phyloP scores from a whole-genome alignment of 805 yeast species.

The Ogataea glucozyma region DNA sequence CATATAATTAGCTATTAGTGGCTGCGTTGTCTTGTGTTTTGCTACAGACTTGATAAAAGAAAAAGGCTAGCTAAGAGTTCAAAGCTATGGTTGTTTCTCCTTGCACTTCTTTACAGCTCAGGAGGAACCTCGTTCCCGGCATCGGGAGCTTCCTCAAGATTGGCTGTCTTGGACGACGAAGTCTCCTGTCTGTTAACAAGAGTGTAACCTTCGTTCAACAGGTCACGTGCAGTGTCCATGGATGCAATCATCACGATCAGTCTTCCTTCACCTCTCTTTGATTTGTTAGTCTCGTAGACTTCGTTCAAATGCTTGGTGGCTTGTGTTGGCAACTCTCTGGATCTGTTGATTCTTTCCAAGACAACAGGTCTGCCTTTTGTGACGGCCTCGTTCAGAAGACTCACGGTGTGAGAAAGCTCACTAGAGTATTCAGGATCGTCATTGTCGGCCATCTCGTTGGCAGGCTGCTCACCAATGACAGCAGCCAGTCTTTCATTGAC shows the following conservation, averaged over 20 bases:
- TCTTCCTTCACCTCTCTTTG: constrained; percentile 39
- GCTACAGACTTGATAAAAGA: neutral
- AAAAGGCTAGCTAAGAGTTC: constrained; percentile 15
- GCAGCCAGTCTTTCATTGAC: constrained; percentile 54
- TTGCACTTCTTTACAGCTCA: constrained; percentile 4
- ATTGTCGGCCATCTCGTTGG: constrained; percentile 6
- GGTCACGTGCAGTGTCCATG: constrained; percentile 33
- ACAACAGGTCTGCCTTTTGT: constrained; percentile 40
- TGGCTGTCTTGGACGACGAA: neutral
- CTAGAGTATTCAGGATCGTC: constrained; percentile 45
- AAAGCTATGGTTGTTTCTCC: constrained; percentile 9
- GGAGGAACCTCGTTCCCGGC: constrained; percentile 12
- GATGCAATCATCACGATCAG: constrained; percentile 35
- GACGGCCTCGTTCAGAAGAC: constrained; percentile 42
- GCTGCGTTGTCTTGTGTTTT: neutral
- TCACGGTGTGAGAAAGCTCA: constrained; percentile 56
- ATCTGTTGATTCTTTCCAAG: constrained; percentile 26
- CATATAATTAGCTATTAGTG: neutral
- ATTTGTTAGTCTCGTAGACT: constrained; percentile 42
- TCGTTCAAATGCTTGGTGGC: constrained; percentile 38
- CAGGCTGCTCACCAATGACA: constrained; percentile 29
- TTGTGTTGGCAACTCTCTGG: constrained; percentile 38
- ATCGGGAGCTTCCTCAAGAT: constrained; percentile 1
- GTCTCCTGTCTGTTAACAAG: constrained; percentile 15
- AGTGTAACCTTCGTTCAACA: constrained; percentile 23